Base-by-base conservation (phyloP, 1,284 basidiomycete species). In the Puccinia triticina region DNA sequence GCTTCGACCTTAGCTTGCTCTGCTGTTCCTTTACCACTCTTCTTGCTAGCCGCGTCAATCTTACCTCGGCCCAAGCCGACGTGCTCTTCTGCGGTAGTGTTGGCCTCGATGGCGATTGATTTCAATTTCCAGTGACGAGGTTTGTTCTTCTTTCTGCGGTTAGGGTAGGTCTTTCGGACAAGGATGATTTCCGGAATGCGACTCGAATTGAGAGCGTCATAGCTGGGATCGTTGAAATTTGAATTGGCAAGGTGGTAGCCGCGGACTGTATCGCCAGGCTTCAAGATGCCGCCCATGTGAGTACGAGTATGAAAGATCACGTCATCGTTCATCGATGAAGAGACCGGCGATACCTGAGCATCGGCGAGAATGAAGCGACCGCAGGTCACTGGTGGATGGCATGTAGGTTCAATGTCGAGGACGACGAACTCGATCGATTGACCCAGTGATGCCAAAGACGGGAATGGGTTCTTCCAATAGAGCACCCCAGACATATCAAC, bases 221-320 rank as follows among this genome's bases (percentile, higher is more conserved):
- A 98, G 67, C 92, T 91, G 73, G 93, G 91, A 83, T 92, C 94
- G 89, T 99, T 99, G 90, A 93, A 98, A 89, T 99, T 99, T 83
- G 93, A 89, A 84, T 93, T 91, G 26, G 92, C 92, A 82, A 99
- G 90, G 88, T 94, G 91, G 89, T 95, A 99, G 4, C 96, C 96
- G 83, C 98, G 89, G 32, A 91, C 95, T 0, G 94, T 92, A 88
- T 99, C 97, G 29, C 96, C 97, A 0, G 96, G 95, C 87, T 98
- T 95, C 32, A 99, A 90, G 85, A 99, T 94, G 21, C 91, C 92
- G 73, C 97, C 97, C 61, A 99, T 91, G 86, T 99, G 96, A 21
- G 96, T 98, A 55, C 96, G 93, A 18, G 96, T 96, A 88, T 98
- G 95, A 89, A 92, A 95, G 84, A 98, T 97, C 84, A 93, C 93